Base-by-base conservation (phyloP, 345 rosid species). In the Linum tenue region DNA sequence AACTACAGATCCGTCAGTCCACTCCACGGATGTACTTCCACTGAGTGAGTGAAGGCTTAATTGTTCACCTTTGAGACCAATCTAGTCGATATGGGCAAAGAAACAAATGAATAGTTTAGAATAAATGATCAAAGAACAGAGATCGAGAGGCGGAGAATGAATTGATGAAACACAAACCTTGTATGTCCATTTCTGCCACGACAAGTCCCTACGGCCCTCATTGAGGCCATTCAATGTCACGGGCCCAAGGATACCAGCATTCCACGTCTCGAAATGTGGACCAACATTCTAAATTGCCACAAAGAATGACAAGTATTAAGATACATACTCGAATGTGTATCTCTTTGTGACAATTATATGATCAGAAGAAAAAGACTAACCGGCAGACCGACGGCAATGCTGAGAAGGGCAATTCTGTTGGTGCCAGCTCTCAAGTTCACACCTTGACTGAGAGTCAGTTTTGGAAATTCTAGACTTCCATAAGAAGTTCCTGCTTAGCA, bases 181-280 rank as follows among this genome's bases (percentile, higher is more conserved):
- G 76, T 95, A 95, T 53, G 92, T 72, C 99, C 99, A 95, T 69
- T 91, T 91, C 82, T 91, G 96, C 97, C 97, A 87, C 35, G 99
- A 83, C 64, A 95, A 71, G 76, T 95, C 99, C 70, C 87, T 83
- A 60, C 85, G 69, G 51, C 99, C 99, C 51, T 80, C 94, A 59
- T 79, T 74, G 51, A 90, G 86, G 73, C 96, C 99, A 17, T 75
- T 82, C 68, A 95, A 53, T 41, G 83, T 73, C 60, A 95, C 94
- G 3, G 99, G 99, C 38, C 99, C 99, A 44, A 95, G 91, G 68
- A 91, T 66, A 64, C 99, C 99, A 59, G 99, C 80, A 75, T 95
- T 95, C 97, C 97, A 95, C 69, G 85, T 89, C 87, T 95, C 99
- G 64, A 83, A 95, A 79, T 91, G 99, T 41, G 95, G 96, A 70